These are phyloP conservation scores for Diddensiella transvaalensis DNA, from an alignment of 805 yeast genomes.

Conservation along the genomic window DNA sequence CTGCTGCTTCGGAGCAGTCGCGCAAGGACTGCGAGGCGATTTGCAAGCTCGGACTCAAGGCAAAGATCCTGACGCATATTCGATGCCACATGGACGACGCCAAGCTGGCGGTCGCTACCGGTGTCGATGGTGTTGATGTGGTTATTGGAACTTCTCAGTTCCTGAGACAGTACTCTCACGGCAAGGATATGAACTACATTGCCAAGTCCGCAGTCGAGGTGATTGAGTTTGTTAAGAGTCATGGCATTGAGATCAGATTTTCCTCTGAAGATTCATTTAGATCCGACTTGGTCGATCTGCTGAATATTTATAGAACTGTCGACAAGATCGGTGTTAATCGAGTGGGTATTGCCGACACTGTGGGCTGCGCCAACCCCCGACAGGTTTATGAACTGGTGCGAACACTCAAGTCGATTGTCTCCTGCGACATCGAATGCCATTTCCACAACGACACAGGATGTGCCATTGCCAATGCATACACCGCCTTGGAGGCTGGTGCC, in stretches of 20 bases:
- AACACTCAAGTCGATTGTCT: conserved; percentile 87
- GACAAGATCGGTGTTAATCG: conserved; percentile 97
- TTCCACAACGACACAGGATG: conserved; percentile 99
- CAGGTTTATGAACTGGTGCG: conserved; percentile 96
- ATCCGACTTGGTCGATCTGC: conserved; percentile 89
- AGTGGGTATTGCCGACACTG: conserved; percentile 99
- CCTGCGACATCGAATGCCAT: conserved; percentile 97
- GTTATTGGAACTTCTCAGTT: conserved; percentile 97
- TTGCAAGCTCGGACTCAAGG: conserved; percentile 93
- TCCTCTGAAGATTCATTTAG: conserved; percentile 97
- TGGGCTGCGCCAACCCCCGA: conserved; percentile 98
- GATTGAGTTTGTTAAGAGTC: conserved; percentile 93
- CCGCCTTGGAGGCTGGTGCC: conserved; percentile 98
- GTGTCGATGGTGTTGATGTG: conserved; percentile 98
- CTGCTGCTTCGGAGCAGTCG: conserved; percentile 95
- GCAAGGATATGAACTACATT: conserved; percentile 97
- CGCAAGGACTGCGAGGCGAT: conserved; percentile 95
- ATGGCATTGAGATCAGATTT: conserved; percentile 95
- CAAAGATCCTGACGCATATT: conserved; percentile 93
- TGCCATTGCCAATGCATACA: conserved; percentile 97
- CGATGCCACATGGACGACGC: conserved; percentile 99
- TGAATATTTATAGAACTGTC: conserved; percentile 93
- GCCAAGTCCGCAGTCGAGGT: conserved; percentile 96
- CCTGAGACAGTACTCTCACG: conserved; percentile 91
- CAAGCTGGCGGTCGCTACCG: conserved; percentile 92